phyloP scores from a whole-genome alignment of 1,284 basidiomycete species.

The Ganoderma lingzhi region DNA sequence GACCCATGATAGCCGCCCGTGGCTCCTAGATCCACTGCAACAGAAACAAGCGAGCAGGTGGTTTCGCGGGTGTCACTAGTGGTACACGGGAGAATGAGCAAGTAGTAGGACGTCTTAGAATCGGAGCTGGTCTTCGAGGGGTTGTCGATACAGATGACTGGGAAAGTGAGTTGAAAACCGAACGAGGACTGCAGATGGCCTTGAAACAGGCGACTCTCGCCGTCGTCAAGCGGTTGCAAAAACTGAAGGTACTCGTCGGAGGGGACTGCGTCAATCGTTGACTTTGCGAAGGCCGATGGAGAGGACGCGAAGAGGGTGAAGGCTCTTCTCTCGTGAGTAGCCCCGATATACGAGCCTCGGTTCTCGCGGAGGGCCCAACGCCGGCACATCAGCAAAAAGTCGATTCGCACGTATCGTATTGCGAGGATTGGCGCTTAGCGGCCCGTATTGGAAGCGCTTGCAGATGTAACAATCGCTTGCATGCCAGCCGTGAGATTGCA shows the following conservation, averaged over 20 bases:
- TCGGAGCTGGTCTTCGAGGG: neutral
- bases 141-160: neutral
- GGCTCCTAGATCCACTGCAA: neutral
- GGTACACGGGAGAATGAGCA: neutral
- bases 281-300: neutral
- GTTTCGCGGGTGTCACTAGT: neutral
- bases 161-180: neutral
- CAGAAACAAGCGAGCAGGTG: neutral
- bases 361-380: neutral
- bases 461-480: too few species aligned
- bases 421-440: too few species aligned
- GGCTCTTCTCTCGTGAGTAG: neutral
- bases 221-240: neutral
- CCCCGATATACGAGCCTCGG: too few species aligned
- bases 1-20: neutral
- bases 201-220: neutral
- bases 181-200: neutral
- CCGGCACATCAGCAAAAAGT: neutral
- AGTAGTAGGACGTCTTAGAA: neutral
- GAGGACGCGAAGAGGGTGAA: neutral
- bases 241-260: neutral
- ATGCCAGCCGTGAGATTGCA: too few species aligned
- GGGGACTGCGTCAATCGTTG: neutral
- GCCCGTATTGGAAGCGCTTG: too few species aligned
- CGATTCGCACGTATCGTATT: too few species aligned